A percentile compares a stretch with the other conserved stretches of the same genome.
Evolutionary conservation across 495 filamentous ascomycete genomes (phyloP).

Genomic region (Talaromyces trachyspermus): DNA sequence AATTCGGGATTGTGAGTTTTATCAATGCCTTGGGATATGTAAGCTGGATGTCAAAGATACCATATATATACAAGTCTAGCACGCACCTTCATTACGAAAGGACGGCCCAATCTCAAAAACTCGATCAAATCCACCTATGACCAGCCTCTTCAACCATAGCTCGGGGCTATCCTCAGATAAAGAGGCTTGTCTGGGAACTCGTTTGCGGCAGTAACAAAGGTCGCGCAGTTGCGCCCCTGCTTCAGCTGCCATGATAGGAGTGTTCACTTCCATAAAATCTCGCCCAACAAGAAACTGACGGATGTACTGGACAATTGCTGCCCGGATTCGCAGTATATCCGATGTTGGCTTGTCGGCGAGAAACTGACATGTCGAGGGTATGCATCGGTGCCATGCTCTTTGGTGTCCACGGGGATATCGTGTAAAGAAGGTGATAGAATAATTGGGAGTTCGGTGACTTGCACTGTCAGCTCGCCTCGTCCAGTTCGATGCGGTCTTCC

Average conservation of each 20-base stretch:
- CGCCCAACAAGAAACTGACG: slow-evolving; percentile 63
- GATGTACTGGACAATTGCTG: slow-evolving; percentile 64
- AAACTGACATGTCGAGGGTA: slow-evolving; percentile 72
- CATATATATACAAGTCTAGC: not conserved
- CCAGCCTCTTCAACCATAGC: slow-evolving; percentile 86
- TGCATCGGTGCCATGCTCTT: slow-evolving; percentile 59
- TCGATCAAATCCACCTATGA: slow-evolving; percentile 81
- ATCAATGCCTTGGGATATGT: slow-evolving; percentile 53
- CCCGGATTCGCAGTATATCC: slow-evolving; percentile 67
- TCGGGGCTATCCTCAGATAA: slow-evolving; percentile 85
- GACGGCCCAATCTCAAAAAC: slow-evolving; percentile 91
- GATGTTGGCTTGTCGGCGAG: slow-evolving; percentile 57
- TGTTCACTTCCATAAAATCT: slow-evolving; percentile 78
- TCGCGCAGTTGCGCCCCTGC: slow-evolving; percentile 80
- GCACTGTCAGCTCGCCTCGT: slow-evolving; percentile 70
- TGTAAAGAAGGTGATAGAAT: slow-evolving; percentile 73
- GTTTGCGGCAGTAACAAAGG: slow-evolving; percentile 67
- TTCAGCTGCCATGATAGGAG: slow-evolving; percentile 69
- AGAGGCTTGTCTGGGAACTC: slow-evolving; percentile 63
- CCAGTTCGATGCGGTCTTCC: slow-evolving; percentile 65
- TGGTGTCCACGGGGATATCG: slow-evolving; percentile 57
- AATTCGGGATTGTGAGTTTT: slow-evolving; percentile 95
- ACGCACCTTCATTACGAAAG: slow-evolving; percentile 84
- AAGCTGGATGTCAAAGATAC: not conserved
- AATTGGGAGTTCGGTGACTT: slow-evolving; percentile 55